Conservation (phyloP, 75 land plant species). For the Cryptomeria japonica region DNA sequence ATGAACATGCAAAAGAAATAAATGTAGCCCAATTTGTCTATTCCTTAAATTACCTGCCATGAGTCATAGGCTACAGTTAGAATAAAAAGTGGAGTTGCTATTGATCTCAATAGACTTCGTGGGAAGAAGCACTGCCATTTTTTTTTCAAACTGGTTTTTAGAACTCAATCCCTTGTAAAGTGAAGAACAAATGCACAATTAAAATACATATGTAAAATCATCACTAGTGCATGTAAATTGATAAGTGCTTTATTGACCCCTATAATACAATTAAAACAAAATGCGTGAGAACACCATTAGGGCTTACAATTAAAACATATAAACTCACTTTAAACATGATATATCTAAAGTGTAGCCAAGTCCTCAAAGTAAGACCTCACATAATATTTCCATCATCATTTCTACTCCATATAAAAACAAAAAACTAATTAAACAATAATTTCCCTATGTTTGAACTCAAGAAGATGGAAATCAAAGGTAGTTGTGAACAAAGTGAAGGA, state of each 20-base stretch:
- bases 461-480: not conserved
- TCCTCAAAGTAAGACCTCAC: slow-evolving; percentile 41
- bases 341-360: slow-evolving; percentile 66
- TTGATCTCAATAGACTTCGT: slow-evolving; percentile 44
- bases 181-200: not conserved
- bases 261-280: slow-evolving; percentile 5
- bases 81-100: slow-evolving; percentile 74
- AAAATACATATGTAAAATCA: too few species aligned
- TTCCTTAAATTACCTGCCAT: slow-evolving; percentile 99
- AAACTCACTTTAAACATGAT: too few species aligned
- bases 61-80: slow-evolving; percentile 87
- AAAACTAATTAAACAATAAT: too few species aligned
- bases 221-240: slow-evolving; percentile 32
- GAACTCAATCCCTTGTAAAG: too few species aligned
- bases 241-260: slow-evolving; percentile 53
- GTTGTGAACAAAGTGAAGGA: too few species aligned
- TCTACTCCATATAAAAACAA: slow-evolving; percentile 20
- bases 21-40: not conserved
- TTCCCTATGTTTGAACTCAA: not conserved
- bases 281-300: not conserved
- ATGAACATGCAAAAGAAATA: not conserved
- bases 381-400: slow-evolving; percentile 32
- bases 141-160: not conserved
- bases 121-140: slow-evolving; percentile 84
- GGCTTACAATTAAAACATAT: not conserved